phyloP scores from a whole-genome alignment of 352 stramenopile genomes.

The Phytophthora macrochlamydospora region DNA sequence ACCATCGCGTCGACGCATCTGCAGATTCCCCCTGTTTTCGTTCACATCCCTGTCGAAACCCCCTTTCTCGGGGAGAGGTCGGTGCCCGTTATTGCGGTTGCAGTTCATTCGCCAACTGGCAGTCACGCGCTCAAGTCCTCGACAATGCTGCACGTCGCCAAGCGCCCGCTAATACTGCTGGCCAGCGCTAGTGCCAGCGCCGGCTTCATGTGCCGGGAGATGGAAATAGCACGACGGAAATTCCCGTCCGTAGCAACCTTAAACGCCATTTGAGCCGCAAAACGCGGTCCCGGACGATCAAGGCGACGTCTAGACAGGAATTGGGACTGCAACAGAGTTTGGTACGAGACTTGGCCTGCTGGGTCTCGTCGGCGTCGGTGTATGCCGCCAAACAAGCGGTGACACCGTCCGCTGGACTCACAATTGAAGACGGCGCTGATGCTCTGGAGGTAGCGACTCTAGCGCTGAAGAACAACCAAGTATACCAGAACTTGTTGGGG shows the following conservation, averaged over 20 bases:
- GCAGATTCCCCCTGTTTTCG: constrained; percentile 30
- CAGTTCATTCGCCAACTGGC: constrained; percentile 15
- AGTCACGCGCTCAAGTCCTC: background rate
- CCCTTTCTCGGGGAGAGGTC: no score
- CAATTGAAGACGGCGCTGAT: constrained; percentile 20
- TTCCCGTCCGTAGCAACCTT: constrained; percentile 4
- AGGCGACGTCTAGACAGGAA: constrained; percentile 54
- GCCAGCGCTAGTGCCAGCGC: constrained; percentile 54
- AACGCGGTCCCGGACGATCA: constrained; percentile 27
- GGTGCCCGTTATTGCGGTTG: no score
- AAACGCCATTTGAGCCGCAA: constrained; percentile 23
- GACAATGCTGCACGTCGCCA: constrained; percentile 48
- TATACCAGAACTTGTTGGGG: constrained; percentile 51
- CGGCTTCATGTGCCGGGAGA: constrained; percentile 57
- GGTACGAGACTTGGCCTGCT: constrained; percentile 67
- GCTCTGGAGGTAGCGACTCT: constrained; percentile 5
- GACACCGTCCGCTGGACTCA: constrained; percentile 26
- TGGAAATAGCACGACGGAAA: background rate
- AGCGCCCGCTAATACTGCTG: constrained; percentile 60
- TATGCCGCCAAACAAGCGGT: constrained; percentile 61
- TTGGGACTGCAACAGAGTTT: constrained; percentile 76
- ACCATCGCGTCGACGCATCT: background rate
- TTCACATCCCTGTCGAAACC: constrained; percentile 14
- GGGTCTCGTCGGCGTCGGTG: constrained; percentile 66
- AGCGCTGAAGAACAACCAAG: constrained; percentile 19